Percentiles rank a stretch among this genome's conserved stretches.
Conservation (phyloP, 2,329 filamentous ascomycete genomes). For the Knufia fluminis region DNA sequence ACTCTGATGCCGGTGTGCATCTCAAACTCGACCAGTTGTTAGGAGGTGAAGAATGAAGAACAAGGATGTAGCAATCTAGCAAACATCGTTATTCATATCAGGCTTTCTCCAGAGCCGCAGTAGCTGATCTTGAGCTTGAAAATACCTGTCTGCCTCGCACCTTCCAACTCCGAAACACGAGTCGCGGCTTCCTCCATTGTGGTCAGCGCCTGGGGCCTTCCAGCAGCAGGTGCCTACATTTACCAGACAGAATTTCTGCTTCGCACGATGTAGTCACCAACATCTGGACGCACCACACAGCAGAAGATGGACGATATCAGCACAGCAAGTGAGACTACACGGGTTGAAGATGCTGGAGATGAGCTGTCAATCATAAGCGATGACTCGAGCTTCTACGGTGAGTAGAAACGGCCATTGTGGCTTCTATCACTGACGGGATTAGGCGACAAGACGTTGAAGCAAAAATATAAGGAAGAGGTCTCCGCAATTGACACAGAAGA, state of each 20-base stretch:
- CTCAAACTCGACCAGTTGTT: too few relatives aligned
- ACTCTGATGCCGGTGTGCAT: too few relatives aligned
- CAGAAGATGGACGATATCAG: conserved; percentile 1
- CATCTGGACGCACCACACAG: neutral
- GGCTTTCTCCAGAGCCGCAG: too few relatives aligned
- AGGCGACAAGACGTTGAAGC: conserved; percentile 49
- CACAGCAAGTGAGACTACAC: neutral
- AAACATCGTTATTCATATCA: too few relatives aligned
- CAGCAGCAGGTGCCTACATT: neutral
- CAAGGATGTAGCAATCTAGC: too few relatives aligned
- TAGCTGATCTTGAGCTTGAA: too few relatives aligned
- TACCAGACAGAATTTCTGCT: neutral
- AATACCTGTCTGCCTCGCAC: neutral
- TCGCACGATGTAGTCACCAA: neutral
- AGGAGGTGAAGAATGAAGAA: too few relatives aligned
- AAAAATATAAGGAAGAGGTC: conserved; percentile 42
- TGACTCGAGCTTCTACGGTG: conserved; percentile 39
- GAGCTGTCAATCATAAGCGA: conserved; percentile 26
- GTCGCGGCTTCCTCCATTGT: neutral
- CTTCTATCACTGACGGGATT: conserved; percentile 2
- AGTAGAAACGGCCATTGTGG: neutral
- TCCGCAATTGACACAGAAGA: conserved; percentile 41
- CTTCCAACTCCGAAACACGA: neutral
- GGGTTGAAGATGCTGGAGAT: neutral
- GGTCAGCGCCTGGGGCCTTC: neutral